A percentile compares a stretch with the other conserved stretches of the same genome.
Conservation (phyloP, 345 rosid genomes). For the Gossypium mustelinum region DNA sequence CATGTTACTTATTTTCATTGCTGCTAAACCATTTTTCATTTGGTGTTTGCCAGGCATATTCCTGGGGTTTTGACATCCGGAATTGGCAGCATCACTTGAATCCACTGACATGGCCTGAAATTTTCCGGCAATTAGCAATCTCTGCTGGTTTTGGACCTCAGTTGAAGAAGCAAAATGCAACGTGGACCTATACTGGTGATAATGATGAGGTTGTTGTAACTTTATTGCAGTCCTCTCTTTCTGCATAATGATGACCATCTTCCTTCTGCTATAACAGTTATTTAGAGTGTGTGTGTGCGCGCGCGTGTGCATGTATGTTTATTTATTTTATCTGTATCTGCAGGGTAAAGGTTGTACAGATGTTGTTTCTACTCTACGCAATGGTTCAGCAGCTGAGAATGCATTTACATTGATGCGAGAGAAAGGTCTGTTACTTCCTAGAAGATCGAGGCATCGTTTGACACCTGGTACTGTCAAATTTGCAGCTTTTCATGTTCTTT, state of each 20-base stretch:
- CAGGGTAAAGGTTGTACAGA: constrained; percentile 85
- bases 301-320: not conserved
- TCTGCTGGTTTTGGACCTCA: constrained; percentile 86
- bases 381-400: constrained; percentile 94
- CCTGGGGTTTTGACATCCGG: constrained; percentile 95
- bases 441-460: constrained; percentile 92
- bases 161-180: constrained; percentile 53
- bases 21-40: constrained; percentile 14
- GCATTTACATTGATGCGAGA: constrained; percentile 91
- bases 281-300: not conserved
- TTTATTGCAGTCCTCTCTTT: not conserved
- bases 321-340: constrained; percentile 12
- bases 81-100: constrained; percentile 90
- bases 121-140: constrained; percentile 83
- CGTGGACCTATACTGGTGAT: constrained; percentile 42
- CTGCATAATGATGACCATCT: not conserved
- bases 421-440: constrained; percentile 83
- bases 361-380: constrained; percentile 73
- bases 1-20: constrained; percentile 15
- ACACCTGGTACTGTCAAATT: constrained; percentile 99
- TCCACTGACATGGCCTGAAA: constrained; percentile 93
- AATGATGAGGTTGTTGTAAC: constrained; percentile 61
- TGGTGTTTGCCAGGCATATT: constrained; percentile 63
- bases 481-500: constrained; percentile 99
- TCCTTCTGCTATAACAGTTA: not conserved